Percentiles rank a stretch among this genome's conserved stretches.
phyloP scores from a whole-genome alignment of 2,329 filamentous ascomycete species.

The Exophiala sp. region DNA sequence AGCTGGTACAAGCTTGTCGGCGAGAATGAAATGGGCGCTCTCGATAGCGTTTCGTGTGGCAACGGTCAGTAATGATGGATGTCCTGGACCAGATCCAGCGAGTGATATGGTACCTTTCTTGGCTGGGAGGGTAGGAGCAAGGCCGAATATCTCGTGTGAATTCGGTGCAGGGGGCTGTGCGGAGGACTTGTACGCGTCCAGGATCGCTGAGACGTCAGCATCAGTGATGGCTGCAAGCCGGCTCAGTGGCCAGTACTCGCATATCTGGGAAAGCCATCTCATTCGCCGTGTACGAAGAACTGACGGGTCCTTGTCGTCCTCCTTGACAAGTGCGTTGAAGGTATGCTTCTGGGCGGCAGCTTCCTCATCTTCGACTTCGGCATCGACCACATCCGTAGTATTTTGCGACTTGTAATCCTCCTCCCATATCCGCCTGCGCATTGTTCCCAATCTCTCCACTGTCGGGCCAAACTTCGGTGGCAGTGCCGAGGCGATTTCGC shows the following conservation, averaged over 20 bases:
- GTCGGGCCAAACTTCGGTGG: slow-evolving; percentile 72
- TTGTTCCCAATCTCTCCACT: slow-evolving; percentile 70
- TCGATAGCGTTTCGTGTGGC: slow-evolving; percentile 48
- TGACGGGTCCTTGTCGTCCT: slow-evolving; percentile 63
- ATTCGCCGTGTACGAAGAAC: slow-evolving; percentile 76
- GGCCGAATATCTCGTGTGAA: slow-evolving; percentile 29
- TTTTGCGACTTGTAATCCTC: slow-evolving; percentile 57
- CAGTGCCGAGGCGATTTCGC: slow-evolving; percentile 79
- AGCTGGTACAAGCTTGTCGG: slow-evolving; percentile 61
- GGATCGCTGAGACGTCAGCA: slow-evolving; percentile 69
- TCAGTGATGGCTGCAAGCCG: slow-evolving; percentile 77
- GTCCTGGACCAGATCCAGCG: slow-evolving; percentile 86
- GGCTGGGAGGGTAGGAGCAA: slow-evolving; percentile 12
- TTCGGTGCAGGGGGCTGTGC: slow-evolving; percentile 29
- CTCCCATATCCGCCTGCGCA: slow-evolving; percentile 68
- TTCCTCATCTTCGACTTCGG: slow-evolving; percentile 49
- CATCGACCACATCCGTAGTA: slow-evolving; percentile 42
- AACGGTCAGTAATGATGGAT: slow-evolving; percentile 84
- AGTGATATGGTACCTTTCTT: slow-evolving; percentile 71
- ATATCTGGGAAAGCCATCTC: slow-evolving; percentile 92
- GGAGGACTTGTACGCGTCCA: slow-evolving; percentile 63
- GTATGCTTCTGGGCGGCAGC: slow-evolving; percentile 64
- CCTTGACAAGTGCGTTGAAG: slow-evolving; percentile 76
- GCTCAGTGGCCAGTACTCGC: slow-evolving; percentile 95
- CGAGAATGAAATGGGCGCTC: slow-evolving; percentile 47